Evolutionary conservation across 768 basidiomycete genomes (phyloP).

Genomic region (Lactifluus volemus): DNA sequence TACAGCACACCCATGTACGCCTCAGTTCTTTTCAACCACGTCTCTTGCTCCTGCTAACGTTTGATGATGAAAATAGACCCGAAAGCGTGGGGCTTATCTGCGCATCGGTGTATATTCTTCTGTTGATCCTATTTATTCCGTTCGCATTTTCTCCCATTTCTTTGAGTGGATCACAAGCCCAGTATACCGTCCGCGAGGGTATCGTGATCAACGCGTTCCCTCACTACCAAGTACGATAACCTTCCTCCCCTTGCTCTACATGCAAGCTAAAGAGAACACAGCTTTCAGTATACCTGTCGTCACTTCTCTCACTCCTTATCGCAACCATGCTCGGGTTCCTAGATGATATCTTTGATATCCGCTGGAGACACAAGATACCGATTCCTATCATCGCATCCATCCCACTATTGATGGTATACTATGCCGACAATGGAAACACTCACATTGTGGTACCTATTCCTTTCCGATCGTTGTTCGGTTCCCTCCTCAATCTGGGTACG

Average conservation of each 20-base stretch:
- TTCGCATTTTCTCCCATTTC: conserved; percentile 83
- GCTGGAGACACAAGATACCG: conserved; percentile 96
- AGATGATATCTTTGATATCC: conserved; percentile 96
- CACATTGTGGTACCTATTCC: conserved; percentile 89
- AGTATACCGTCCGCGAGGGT: conserved; percentile 42
- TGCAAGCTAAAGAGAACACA: conserved; percentile 25
- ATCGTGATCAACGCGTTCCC: conserved; percentile 63
- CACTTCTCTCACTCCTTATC: conserved; percentile 82
- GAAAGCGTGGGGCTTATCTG: conserved; percentile 91
- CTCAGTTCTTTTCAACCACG: background rate
- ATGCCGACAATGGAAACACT: conserved; percentile 89
- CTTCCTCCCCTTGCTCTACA: background rate
- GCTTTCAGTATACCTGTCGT: conserved; percentile 90
- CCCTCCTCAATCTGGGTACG: conserved; percentile 82
- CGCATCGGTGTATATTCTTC: conserved; percentile 79
- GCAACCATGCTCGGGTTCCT: conserved; percentile 93
- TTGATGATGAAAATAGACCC: conserved; percentile 45
- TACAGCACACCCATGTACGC: conserved; percentile 65
- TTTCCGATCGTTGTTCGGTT: conserved; percentile 60
- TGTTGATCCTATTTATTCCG: conserved; percentile 88
- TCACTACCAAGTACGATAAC: conserved; percentile 61
- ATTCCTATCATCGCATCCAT: conserved; percentile 95
- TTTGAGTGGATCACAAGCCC: conserved; percentile 35
- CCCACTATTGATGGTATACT: conserved; percentile 93
- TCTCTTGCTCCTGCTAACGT: background rate